phyloP scores from a whole-genome alignment of 202 grass and related monocot genomes.

The Bolboschoenoplectus hybrid region DNA sequence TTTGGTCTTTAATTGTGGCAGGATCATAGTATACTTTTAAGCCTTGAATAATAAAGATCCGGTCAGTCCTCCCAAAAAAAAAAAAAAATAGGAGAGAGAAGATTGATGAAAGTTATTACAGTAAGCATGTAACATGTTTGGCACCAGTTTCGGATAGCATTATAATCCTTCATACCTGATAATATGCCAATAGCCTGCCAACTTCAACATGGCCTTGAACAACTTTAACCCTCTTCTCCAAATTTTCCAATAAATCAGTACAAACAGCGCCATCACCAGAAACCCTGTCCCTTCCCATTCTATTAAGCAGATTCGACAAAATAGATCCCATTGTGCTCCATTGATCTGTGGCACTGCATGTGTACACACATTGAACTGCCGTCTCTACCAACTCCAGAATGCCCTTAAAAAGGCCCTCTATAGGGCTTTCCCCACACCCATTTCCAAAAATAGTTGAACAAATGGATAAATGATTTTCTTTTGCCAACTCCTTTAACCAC shows the following conservation, averaged over 20 bases:
- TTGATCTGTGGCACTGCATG: slow-evolving; percentile 74
- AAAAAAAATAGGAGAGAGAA: background rate
- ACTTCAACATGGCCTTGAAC: slow-evolving; percentile 96
- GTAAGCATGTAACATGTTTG: slow-evolving; percentile 31
- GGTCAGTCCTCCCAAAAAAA: slow-evolving; percentile 16
- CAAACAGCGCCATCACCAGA: slow-evolving; percentile 43
- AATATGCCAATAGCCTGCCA: slow-evolving; percentile 87
- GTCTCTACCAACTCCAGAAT: slow-evolving; percentile 75
- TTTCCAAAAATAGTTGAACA: slow-evolving; percentile 86
- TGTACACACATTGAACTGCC: slow-evolving; percentile 78
- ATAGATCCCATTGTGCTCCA: slow-evolving; percentile 92
- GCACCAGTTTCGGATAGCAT: slow-evolving; percentile 26
- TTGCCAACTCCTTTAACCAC: slow-evolving; percentile 90
- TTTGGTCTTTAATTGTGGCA: background rate
- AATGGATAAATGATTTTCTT: slow-evolving; percentile 63
- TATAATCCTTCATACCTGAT: slow-evolving; percentile 60
- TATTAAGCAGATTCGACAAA: slow-evolving; percentile 76
- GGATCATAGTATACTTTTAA: slow-evolving; percentile 14
- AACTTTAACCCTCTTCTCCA: slow-evolving; percentile 78
- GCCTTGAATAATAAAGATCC: background rate
- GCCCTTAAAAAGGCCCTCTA: slow-evolving; percentile 78
- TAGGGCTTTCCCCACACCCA: slow-evolving; percentile 69
- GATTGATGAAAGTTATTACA: slow-evolving; percentile 1
- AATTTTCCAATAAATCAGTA: slow-evolving; percentile 53
- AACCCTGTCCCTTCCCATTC: slow-evolving; percentile 58